Conservation (phyloP, 192 early-diverging fungal genomes). For the Entophlyctis luteolus region DNA sequence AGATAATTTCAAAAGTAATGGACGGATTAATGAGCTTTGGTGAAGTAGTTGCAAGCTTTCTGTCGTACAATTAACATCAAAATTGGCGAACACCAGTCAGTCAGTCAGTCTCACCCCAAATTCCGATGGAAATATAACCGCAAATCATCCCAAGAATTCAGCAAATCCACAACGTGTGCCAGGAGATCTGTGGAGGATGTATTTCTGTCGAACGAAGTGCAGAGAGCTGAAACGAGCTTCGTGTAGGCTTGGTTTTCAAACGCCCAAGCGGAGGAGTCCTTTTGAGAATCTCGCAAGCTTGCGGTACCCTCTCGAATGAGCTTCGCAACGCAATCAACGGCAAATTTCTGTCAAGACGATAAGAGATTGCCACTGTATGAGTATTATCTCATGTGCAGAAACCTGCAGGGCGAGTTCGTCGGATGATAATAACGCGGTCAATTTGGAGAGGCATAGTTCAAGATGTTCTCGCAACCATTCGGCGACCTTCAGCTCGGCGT, state of each 20-base stretch:
- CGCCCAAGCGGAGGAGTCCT: neutral
- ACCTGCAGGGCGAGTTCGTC: constrained; percentile 73
- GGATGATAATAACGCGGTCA: constrained; percentile 50
- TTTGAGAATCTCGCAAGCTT: constrained; percentile 11
- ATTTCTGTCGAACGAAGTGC: neutral
- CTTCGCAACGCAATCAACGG: constrained; percentile 69
- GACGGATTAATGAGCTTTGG: neutral
- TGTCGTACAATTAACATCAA: constrained; percentile 14
- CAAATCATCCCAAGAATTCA: constrained; percentile 81
- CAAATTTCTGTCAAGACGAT: constrained; percentile 44
- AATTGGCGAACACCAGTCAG: too few relatives aligned
- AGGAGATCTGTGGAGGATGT: constrained; percentile 32
- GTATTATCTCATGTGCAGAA: neutral
- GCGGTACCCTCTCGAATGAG: constrained; percentile 65
- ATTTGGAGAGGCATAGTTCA: constrained; percentile 55
- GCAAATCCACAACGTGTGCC: constrained; percentile 62
- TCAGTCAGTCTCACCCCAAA: constrained; percentile 36
- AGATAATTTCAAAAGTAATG: constrained; percentile 10
- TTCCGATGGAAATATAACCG: constrained; percentile 78
- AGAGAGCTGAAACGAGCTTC: constrained; percentile 9
- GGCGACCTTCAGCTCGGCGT: constrained; percentile 56
- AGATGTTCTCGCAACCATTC: constrained; percentile 78
- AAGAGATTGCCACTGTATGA: too few relatives aligned
- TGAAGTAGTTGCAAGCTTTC: constrained; percentile 8
- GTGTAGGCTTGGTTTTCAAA: constrained; percentile 53